phyloP scores from a whole-genome alignment of 257 asterid species.

The Capsicum baccatum region DNA sequence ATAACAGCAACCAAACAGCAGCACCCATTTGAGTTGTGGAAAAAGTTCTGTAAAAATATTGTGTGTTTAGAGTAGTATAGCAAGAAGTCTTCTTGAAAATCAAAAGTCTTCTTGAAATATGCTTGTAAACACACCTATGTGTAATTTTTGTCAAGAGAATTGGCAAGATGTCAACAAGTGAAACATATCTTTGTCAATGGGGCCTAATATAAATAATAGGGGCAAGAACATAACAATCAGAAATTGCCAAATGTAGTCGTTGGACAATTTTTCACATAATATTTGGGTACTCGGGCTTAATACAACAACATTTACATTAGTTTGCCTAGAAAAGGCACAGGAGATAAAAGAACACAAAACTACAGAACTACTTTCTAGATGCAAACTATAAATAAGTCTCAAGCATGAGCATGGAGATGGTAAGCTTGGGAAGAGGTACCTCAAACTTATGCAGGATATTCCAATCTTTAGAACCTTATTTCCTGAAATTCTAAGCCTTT shows the following conservation, averaged over 20 bases:
- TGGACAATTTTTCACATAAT: not conserved
- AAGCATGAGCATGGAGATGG: not conserved
- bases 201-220: slow-evolving; percentile 21
- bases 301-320: not conserved
- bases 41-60: too few relatives aligned
- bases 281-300: not conserved
- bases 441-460: not conserved
- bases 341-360: slow-evolving; percentile 1
- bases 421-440: not conserved
- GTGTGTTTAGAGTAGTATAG: too few relatives aligned
- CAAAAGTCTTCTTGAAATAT: too few relatives aligned
- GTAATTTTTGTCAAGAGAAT: too few relatives aligned
- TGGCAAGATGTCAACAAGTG: not conserved
- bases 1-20: too few relatives aligned
- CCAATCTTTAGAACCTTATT: not conserved
- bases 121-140: too few relatives aligned
- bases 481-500: not conserved
- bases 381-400: not conserved
- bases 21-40: too few relatives aligned
- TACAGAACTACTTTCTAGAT: not conserved
- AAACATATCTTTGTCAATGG: slow-evolving; percentile 24
- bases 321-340: not conserved
- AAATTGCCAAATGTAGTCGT: not conserved
- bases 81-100: too few relatives aligned
- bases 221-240: slow-evolving; percentile 11